Base-by-base conservation (phyloP, 1,139 yeast genomes). In the Saccharomyces hybrid region DNA sequence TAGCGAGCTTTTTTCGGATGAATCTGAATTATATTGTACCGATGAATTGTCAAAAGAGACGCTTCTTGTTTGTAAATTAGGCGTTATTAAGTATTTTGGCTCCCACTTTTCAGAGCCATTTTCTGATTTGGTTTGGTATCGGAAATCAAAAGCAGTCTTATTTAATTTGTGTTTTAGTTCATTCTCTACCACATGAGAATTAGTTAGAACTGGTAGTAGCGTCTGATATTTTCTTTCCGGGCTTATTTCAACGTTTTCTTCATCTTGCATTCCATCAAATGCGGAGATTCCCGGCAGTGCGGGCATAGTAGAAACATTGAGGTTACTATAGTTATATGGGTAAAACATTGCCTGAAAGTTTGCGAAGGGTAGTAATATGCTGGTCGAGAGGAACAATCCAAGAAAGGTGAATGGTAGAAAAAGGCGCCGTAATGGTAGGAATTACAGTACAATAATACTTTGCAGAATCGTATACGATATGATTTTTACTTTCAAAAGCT, bases 201-300 rank as follows among this genome's bases (percentile, higher is more conserved):
- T 49, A 5, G 47, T 28, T 27, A 49, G 27, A 16, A 46, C 23
- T n/a, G 51, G 51, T 41, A 49, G 19, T 27, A 49, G 25, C 11
- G 41, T 49, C 28, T 42, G 44, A 11, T 49, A 28, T 13, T 49
- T 41, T 41, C 46, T 26, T 13, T 49, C 44, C 5, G 44, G 11
- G n/a, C n/a, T 27, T n/a, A 49, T 9, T n/a, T 38, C 44, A 38
- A 38, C 26, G 11, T 8, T 19, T 38, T 38, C 44, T 16, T 38
- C 44, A 16, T 38, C 44, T 6, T 25, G 25, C 6, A 16, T 16
- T 19, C 44, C 19, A 19, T 38, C 44, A 38, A 38, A 38, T 19
- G 44, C 44, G 3, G 44, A 38, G 25, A 38, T 38, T 8, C 44
- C 44, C 5, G 44, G 44, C 25, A 38, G 44, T 16, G 19, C 25